Base-by-base conservation (phyloP, 78 protist species). In the Cavenderia fasciculata region DNA sequence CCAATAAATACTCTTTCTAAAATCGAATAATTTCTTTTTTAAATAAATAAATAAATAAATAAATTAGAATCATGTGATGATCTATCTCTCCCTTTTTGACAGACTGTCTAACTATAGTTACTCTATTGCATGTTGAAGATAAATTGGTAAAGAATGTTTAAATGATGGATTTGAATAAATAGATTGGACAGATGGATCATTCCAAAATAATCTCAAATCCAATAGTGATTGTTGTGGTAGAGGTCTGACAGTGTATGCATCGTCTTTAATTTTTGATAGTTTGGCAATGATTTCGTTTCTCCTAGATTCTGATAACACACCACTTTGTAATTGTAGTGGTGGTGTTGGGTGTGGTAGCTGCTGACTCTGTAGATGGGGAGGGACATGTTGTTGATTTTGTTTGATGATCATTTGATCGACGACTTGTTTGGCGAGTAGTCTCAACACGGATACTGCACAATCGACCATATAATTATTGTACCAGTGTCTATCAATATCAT, bases 1-100 rank as follows among this genome's bases (percentile, higher is more conserved):
- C n/a, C n/a, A n/a, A n/a, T n/a, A n/a, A 82, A 82, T 57, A 82
- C 71, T 56, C 90, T 56, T 21, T 52, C 76, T 59, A 74, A 62
- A 52, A 82, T 34, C 16, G 56, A 51, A 59, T 66, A 82, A 33
- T 82, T 71, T 21, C 78, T 71, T 19, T 36, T 14, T 16, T 4
- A 23, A 71, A 52, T 69, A 12, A 69, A 46, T 40, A 43, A 44
- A 23, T 47, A 43, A 10, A 61, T 31, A 14, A 7, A 61, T 61
- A 4, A 61, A 18, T 4, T 23, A 16, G 14, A 69, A 7, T 46
- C 19, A 69, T 29, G n/a, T n/a, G n/a, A n/a, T n/a, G n/a, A n/a
- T n/a, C n/a, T n/a, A n/a, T n/a, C n/a, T n/a, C n/a, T n/a, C n/a
- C n/a, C n/a, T n/a, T n/a, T n/a, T n/a, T n/a, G n/a, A n/a, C n/a